phyloP scores from a whole-genome alignment of 2,329 filamentous ascomycete genomes.

The Botryotinia calthae region DNA sequence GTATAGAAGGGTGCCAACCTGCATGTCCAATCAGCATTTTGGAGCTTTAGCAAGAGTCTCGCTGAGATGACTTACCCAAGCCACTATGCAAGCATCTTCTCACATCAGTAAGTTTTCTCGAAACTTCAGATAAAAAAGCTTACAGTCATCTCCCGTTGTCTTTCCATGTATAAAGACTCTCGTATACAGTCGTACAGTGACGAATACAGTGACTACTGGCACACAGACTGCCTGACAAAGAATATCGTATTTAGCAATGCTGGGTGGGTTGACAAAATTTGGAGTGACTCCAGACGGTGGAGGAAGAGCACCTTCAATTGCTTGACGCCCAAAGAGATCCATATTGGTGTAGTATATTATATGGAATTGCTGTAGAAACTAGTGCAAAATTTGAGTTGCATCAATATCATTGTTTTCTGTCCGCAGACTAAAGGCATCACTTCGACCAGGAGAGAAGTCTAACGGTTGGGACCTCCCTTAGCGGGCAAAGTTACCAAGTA shows the following conservation, averaged over 20 bases:
- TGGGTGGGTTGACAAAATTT: not conserved
- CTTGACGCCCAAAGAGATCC: not conserved
- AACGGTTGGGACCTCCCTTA: not conserved
- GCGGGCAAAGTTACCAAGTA: not conserved
- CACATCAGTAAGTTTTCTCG: not conserved
- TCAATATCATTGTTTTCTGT: not conserved
- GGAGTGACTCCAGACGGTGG: not conserved
- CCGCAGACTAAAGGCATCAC: too few species aligned
- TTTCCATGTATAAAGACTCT: not conserved
- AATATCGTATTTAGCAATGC: slow-evolving; percentile 3
- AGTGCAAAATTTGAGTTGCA: not conserved
- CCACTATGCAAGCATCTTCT: not conserved
- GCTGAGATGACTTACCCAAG: not conserved
- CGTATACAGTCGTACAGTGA: not conserved
- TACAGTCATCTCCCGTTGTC: not conserved
- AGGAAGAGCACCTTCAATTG: not conserved
- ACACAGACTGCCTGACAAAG: slow-evolving; percentile 7
- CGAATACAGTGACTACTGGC: not conserved
- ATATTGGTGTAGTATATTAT: not conserved
- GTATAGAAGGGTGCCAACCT: not conserved
- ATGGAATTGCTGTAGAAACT: too few species aligned
- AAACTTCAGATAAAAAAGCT: not conserved
- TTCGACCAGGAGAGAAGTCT: not conserved
- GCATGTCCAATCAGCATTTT: not conserved
- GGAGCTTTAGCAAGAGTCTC: too few species aligned